Conservation (phyloP, 257 asterid genomes). For the Euphrasia confusa region DNA sequence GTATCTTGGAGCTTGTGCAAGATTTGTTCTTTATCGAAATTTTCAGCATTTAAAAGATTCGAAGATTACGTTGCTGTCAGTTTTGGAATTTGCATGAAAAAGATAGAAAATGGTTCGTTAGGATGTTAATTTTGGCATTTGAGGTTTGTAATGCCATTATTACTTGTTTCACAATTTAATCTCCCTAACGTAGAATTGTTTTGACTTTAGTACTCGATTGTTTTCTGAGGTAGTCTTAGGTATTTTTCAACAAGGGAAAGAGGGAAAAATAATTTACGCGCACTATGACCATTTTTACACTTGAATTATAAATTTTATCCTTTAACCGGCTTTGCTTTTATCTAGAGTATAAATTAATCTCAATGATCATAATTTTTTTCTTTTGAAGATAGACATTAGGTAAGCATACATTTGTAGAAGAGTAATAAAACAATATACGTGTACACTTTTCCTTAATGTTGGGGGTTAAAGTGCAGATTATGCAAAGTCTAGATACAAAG, state of each 20-base stretch:
- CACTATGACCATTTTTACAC: background rate
- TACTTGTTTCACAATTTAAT: conserved; percentile 3
- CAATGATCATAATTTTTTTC: background rate
- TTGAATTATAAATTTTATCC: background rate
- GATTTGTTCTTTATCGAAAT: conserved; percentile 21
- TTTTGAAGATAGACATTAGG: background rate
- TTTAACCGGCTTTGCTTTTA: background rate
- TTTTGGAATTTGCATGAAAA: conserved; percentile 14
- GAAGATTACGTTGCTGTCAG: conserved; percentile 14
- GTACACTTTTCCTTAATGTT: background rate
- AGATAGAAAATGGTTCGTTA: background rate
- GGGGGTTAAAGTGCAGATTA: too few species aligned
- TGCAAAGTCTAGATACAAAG: too few species aligned
- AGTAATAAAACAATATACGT: background rate
- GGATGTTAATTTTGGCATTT: conserved; percentile 12
- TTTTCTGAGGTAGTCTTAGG: conserved; percentile 12
- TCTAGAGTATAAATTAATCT: background rate
- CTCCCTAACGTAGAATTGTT: background rate
- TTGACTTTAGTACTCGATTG: background rate
- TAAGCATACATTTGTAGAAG: background rate
- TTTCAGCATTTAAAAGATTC: conserved; percentile 16
- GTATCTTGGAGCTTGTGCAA: conserved; percentile 12
- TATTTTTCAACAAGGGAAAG: background rate
- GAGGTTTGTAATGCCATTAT: conserved; percentile 7
- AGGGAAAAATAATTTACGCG: background rate